These are phyloP conservation scores for Ulota crispa DNA, from an alignment of 225 moss, liverwort and hornwort genomes.

Conservation along the genomic window DNA sequence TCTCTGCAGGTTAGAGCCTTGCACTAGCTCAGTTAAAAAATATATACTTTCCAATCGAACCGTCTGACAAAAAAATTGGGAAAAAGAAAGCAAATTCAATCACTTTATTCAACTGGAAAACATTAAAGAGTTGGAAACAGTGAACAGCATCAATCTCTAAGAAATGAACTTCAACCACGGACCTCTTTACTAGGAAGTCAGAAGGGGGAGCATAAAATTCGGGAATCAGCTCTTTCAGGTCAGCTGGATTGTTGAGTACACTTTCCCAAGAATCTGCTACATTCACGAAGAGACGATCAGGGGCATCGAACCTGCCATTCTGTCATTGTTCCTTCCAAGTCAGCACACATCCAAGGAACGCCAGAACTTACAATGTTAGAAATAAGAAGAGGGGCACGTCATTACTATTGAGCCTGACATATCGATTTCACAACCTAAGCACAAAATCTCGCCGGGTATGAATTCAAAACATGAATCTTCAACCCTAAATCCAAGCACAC, in stretches of 20 bases:
- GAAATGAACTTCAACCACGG: neutral
- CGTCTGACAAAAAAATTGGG: neutral
- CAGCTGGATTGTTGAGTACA: slow-evolving; percentile 90
- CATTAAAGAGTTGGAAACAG: neutral
- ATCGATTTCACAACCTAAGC: slow-evolving; percentile 4
- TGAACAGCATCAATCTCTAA: slow-evolving; percentile 9
- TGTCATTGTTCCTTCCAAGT: slow-evolving; percentile 48
- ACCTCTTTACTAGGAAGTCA: slow-evolving; percentile 91
- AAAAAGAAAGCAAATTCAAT: neutral
- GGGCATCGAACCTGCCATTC: slow-evolving; percentile 98
- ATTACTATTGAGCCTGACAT: slow-evolving; percentile 6
- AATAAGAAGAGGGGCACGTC: slow-evolving; percentile 15
- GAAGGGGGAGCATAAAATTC: slow-evolving; percentile 95
- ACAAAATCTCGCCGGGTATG: neutral
- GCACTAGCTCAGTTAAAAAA: slow-evolving; percentile 17
- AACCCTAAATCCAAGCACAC: slow-evolving; percentile 10
- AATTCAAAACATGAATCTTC: neutral
- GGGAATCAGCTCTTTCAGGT: slow-evolving; percentile 96
- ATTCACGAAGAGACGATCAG: slow-evolving; percentile 91
- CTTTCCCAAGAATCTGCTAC: slow-evolving; percentile 97
- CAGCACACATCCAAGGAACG: slow-evolving; percentile 27
- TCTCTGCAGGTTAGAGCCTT: slow-evolving; percentile 58
- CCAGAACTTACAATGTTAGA: neutral
- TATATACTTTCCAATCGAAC: slow-evolving; percentile 4
- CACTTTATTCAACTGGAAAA: slow-evolving; percentile 9